Base-by-base conservation (phyloP, 2,329 filamentous ascomycete genomes). In the Penicillium vulpinum region DNA sequence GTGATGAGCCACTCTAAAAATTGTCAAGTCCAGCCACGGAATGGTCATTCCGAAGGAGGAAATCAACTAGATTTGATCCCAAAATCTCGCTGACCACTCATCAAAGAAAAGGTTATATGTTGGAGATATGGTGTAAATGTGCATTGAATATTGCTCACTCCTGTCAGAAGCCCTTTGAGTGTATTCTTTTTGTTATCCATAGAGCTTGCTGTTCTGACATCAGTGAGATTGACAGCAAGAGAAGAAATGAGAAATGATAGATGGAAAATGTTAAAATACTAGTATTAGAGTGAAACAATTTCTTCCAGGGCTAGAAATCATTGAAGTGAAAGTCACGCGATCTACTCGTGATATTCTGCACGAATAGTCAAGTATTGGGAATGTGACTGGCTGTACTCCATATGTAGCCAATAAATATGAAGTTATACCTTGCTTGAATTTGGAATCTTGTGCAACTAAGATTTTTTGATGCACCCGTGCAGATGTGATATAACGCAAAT, bases 1-100 rank as follows among this genome's bases (percentile, higher is more conserved):
- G 26, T 11, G 54, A 49, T 5, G 52, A 55, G 10, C 60, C 60
- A 18, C 56, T 62, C 15, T 63, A 49, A 21, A 62, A 61, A 31
- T 36, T 64, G 28, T 63, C 62, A 4, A 62, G 16, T 4, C 60
- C 62, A 16, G 63, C 56, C 9, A 64, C 57, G 5, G 47, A 22
- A 26, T 61, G 47, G 8, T 59, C 61, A 9, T 59, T 46, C 16
- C 43, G 5, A 7, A 64, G 56, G 21, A 64, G 54, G 13, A 54
- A 47, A 47, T 64, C 62, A 7, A 64, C 55, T 29, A 64, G 18
- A 28, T 63, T 51, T 11, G 60, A 63, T 22, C 62, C 61, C 1
- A 41, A 45, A 63, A 64, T 0, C 62, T 61, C 11, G 59, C 62
- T 36, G 54, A 60, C 60, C 61, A 29, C 18, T 13, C 3, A 29